Evolutionary conservation across 1,284 basidiomycete species (phyloP), one percentile per base, ranked within the genome.

Genomic region (Fomitopsis pinicola): DNA sequence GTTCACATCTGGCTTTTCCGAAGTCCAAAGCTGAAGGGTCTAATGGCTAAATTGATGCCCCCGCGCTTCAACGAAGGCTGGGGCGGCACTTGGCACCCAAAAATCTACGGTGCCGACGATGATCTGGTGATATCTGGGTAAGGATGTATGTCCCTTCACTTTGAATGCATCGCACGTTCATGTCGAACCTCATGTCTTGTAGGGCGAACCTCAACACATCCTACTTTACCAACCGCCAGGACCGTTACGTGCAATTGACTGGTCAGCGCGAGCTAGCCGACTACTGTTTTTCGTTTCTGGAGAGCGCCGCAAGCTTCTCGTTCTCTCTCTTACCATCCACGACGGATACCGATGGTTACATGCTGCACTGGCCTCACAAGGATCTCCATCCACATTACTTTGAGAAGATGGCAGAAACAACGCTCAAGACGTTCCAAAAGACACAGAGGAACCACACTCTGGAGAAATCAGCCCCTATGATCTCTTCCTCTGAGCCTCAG

Each of bases 41-140:
- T 91, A 40, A 78, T 93, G 72, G 87, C 92, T 46, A 84, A 82
- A 62, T 63, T 96, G 26, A 86, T 98, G 1, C 97, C 97, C 2
- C 90, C 92, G 56, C 82, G 97, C 50, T 97, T 95, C 75, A 96
- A 98, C 70, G 97, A 99, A 77, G 97, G 96, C 0, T 98, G 94
- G 91, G 97, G 62, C 15, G 60, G 97, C 0, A 92, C 97, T 3
- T 98, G 97, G 92, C 97, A 99, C 73, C 91, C 95, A 26, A 99
- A 99, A 76, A 85, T 97, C 62, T 99, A 99, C 71, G 94, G 94
- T 17, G 89, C 86, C 0, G 97, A 99, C 71, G 88, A 98, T 71
- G 87, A 95, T 60, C 83, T 99, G 42, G 86, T 99, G 72, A 88
- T 99, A 65, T 94, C 88, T 69, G 97, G 97, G 95, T 96, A 71